Base-by-base conservation (phyloP, 371 early-diverging fungal species). In the Mucor velutinosus region DNA sequence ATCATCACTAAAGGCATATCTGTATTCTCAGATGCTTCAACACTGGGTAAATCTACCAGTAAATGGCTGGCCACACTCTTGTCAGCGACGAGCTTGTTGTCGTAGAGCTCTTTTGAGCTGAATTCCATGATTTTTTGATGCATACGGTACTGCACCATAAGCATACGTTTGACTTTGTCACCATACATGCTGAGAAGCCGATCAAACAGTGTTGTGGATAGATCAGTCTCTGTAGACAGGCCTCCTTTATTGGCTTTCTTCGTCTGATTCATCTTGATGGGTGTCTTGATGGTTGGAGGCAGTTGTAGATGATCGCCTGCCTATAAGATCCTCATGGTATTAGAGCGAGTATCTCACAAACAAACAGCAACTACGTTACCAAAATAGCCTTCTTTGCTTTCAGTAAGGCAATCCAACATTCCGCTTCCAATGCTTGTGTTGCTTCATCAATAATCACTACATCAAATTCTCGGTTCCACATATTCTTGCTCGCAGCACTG, bases 231-330 rank as follows among this genome's bases (percentile, higher is more conserved):
- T 6, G 69, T 75, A 8, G 75, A 64, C 4, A 78, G 61, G 11
- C 64, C 74, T 5, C 30, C 74, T 29, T 70, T 67, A 12, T 37
- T 11, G 56, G 45, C 47, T 62, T 71, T 57, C 62, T 72, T 51
- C 51, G 65, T 62, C 8, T 7, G 5, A 47, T 19, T 14, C 33
- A 23, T 10, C 58, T 67, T 55, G 58, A 53, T 12, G 51, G 76
- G 77, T 23, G 84, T 79, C 70, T 90, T 88, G 58, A 94, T 83
- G 1, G 94, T 94, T 0, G 96, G 96, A 7, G 95, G 93, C 33
- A 99, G 77, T 72, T 99, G 99, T 45, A 90, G 81, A 71, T 95
- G 98, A 79, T 98, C 99, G 8, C 99, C 99, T 23, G 96, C 97
- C 82, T 81, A 65, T 5, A 14, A 1, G 3, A 30, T 21, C 5